Percentiles rank a stretch among this genome's conserved stretches.
Conservation (phyloP, 495 filamentous ascomycete genomes). For the Xylaria bambusicola region DNA sequence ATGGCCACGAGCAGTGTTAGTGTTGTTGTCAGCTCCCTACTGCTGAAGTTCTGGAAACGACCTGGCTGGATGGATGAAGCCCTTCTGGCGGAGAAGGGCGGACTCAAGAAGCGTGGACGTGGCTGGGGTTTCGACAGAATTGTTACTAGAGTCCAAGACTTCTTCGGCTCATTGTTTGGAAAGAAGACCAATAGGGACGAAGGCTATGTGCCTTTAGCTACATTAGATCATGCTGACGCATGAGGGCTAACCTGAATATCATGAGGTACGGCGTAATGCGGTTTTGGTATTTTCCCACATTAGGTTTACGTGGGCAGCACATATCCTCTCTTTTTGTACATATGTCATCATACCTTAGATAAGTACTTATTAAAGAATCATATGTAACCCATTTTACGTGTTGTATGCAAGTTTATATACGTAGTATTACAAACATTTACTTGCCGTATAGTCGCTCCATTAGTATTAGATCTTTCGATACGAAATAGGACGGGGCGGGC, state of each 20-base stretch:
- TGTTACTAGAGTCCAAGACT: conserved; percentile 41
- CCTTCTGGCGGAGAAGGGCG: conserved; percentile 57
- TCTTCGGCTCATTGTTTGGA: conserved; percentile 33
- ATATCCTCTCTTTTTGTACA: conserved; percentile 9
- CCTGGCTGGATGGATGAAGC: conserved; percentile 87
- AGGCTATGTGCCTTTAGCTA: conserved; percentile 61
- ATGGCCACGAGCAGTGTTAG: conserved; percentile 92
- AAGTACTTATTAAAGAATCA: no score
- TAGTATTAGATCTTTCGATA: not conserved
- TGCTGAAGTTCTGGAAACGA: conserved; percentile 84
- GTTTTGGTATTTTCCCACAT: not conserved
- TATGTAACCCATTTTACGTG: not conserved
- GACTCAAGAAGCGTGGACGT: conserved; percentile 42
- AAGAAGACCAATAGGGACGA: conserved; percentile 47
- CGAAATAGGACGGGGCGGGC: conserved; percentile 13
- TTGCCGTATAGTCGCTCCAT: no score
- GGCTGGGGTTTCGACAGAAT: conserved; percentile 49
- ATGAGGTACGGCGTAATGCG: not conserved
- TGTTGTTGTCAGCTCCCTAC: conserved; percentile 80
- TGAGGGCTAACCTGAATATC: conserved; percentile 17
- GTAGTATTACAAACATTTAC: no score
- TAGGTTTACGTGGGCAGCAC: not conserved
- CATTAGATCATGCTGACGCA: conserved; percentile 40
- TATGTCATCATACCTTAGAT: conserved; percentile 12
- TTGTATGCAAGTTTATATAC: no score